Evolutionary conservation across 2,329 filamentous ascomycete genomes (phyloP).

Genomic region (Claviceps digitariae): DNA sequence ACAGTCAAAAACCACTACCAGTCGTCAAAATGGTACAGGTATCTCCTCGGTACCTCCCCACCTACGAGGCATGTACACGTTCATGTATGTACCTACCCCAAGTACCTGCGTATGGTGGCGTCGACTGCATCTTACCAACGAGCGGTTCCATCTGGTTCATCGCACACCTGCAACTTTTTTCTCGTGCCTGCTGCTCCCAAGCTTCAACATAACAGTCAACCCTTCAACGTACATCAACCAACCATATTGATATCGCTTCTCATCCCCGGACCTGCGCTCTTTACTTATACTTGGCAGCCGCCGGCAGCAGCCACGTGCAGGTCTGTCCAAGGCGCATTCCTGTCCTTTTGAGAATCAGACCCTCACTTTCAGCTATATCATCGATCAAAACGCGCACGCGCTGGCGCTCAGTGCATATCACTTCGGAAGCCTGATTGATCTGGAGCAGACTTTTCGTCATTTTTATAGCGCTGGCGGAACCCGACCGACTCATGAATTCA

Average conservation of each 20-base stretch:
- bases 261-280: background rate
- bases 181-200: background rate
- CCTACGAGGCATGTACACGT: no score
- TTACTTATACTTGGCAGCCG: background rate
- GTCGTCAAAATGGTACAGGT: no score
- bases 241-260: background rate
- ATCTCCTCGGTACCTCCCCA: no score
- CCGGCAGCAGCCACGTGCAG: background rate
- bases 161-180: background rate
- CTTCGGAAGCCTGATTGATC: background rate
- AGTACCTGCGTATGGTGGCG: background rate
- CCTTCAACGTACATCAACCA: background rate
- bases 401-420: background rate
- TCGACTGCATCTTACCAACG: background rate
- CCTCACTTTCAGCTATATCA: background rate
- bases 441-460: background rate
- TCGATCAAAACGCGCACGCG: background rate
- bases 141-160: background rate
- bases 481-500: slow-evolving; percentile 4
- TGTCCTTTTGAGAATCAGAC: background rate
- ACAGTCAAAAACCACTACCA: background rate
- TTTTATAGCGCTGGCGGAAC: background rate
- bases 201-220: background rate
- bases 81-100: no score
- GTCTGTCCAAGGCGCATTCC: background rate